phyloP scores from a whole-genome alignment of 1,284 basidiomycete genomes.

The Pseudozyma pruni region DNA sequence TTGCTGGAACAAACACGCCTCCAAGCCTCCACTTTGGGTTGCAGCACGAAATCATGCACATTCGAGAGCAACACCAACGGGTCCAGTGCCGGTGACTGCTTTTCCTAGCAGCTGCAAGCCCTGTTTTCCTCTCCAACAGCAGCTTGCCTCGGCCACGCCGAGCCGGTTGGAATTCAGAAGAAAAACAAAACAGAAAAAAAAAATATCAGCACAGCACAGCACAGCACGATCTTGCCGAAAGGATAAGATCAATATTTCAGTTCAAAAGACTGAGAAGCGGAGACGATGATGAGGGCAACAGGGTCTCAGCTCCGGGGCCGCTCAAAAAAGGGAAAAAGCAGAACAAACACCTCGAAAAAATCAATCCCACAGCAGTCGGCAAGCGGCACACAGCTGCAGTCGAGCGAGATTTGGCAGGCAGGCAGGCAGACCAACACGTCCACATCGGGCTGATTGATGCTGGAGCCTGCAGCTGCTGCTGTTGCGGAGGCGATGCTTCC shows the following conservation, averaged over 20 bases:
- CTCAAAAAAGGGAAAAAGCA: not conserved
- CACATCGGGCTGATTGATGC: no score
- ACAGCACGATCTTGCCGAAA: not conserved
- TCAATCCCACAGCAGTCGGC: no score
- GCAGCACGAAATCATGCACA: not conserved
- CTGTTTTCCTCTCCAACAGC: no score
- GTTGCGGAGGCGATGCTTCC: not conserved
- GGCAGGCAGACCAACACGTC: no score
- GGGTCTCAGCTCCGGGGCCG: conserved; percentile 29
- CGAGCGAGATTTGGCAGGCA: not conserved
- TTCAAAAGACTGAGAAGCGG: not conserved
- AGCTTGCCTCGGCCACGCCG: no score
- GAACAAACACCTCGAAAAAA: no score
- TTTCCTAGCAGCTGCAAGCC: no score
- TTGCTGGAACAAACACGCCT: conserved; percentile 1
- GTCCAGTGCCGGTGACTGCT: not conserved
- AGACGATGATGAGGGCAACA: not conserved
- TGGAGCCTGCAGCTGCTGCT: no score
- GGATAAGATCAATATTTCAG: not conserved
- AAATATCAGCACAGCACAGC: not conserved
- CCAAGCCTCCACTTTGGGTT: conserved; percentile 10
- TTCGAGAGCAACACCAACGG: conserved; percentile 10
- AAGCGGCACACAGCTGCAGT: conserved; percentile 5
- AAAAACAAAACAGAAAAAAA: not conserved
- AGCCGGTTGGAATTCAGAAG: not conserved